Base-by-base conservation (phyloP, 257 asterid species). In the Cordia subcordata region DNA sequence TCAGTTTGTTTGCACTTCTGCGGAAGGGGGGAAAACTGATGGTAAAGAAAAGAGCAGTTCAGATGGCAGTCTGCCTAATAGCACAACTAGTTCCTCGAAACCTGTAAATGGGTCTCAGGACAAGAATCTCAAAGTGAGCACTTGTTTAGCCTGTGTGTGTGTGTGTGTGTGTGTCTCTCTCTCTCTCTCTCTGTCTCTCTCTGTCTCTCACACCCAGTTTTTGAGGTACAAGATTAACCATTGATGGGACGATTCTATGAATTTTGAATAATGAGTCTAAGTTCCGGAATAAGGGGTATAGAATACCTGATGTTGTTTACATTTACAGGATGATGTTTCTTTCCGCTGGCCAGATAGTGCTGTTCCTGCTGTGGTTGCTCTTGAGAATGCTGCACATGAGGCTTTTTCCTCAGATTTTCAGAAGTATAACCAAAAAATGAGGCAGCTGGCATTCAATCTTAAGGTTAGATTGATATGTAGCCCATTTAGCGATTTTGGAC, bases 351-450 rank as follows among this genome's bases (percentile, higher is more conserved):
- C 95, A 39, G 85, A 80, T 63, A 69, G 76, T 13, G 96, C 83
- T 63, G 92, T 83, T 68, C 42, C 68, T 37, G 78, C 77, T 53
- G 75, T 84, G 68, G 73, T 65, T 66, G 80, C 90, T 58, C 90
- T 91, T 68, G 98, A 91, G 81, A 75, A 82, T 67, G 92, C 81
- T 3, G 81, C 87, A 22, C 85, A 87, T 51, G 86, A 83, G 47
- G 56, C 69, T 49, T 75, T 81, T 53, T 68, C 86, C 42, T 67
- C 76, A 47, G 87, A 82, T 71, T 79, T 75, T 70, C 80, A 61
- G 71, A 91, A 85, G 79, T 91, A 88, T 61, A 86, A 86, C 57
- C 86, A 79, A 56, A 92, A 92, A 85, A 81, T 88, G 99, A 68
- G 94, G 75, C 84, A 78, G 45, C 55, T 86, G 22, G 8, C 68